A percentile compares a stretch with the other conserved stretches of the same genome.
phyloP scores from a whole-genome alignment of 495 filamentous ascomycete genomes.

The Saxophila tyrrhenica region DNA sequence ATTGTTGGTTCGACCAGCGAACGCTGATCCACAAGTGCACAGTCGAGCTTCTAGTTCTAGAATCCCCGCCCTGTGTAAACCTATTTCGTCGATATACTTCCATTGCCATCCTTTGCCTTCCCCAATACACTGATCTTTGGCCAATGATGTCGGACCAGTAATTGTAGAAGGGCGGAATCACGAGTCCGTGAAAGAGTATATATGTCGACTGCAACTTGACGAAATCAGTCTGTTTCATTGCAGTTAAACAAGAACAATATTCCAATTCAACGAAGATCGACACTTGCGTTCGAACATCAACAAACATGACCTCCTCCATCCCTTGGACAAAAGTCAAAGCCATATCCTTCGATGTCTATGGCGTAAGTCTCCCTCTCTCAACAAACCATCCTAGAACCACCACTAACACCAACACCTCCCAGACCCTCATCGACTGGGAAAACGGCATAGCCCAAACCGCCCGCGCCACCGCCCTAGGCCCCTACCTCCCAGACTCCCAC shows the following conservation, averaged over 20 bases:
- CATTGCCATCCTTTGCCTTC: background rate
- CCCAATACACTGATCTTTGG: background rate
- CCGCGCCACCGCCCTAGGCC: constrained; percentile 13
- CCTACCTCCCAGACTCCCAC: constrained; percentile 15
- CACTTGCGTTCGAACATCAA: background rate
- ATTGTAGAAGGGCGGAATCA: background rate
- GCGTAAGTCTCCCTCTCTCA: constrained; percentile 1
- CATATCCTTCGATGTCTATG: constrained; percentile 26
- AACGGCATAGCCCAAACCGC: constrained; percentile 16
- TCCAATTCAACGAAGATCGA: too few species aligned
- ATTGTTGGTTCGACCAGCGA: too few species aligned
- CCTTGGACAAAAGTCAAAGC: constrained; percentile 16
- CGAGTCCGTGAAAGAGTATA: background rate
- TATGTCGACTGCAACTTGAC: background rate
- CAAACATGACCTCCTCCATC: constrained; percentile 14
- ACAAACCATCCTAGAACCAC: background rate
- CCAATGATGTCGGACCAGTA: background rate
- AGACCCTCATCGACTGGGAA: constrained; percentile 24
- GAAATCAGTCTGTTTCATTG: background rate
- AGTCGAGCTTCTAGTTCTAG: background rate
- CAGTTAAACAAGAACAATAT: too few species aligned
- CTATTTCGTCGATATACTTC: background rate
- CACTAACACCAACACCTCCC: background rate
- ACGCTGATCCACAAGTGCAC: background rate
- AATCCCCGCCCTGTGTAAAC: background rate